phyloP scores from a whole-genome alignment of 139 green algal species.

The Limnomonas spitsbergensis region DNA sequence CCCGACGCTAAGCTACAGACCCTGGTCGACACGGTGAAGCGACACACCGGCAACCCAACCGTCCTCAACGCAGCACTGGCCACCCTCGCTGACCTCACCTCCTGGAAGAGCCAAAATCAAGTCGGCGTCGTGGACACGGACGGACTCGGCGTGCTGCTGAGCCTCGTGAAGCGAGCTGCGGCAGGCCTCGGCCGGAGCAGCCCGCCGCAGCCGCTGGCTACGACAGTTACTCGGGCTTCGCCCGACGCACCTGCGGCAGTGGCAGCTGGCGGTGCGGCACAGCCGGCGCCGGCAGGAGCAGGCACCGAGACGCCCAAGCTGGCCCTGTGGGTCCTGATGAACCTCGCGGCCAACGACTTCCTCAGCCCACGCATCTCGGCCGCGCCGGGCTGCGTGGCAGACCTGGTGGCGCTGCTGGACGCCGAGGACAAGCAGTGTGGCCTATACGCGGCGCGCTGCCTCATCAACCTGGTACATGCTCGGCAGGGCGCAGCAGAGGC shows the following conservation, averaged over 20 bases:
- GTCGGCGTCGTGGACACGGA: conserved; percentile 7
- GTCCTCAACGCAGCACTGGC: background rate
- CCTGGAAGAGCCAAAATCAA: conserved; percentile 8
- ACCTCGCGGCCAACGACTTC: conserved; percentile 6
- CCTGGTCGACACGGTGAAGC: background rate
- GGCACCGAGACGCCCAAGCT: background rate
- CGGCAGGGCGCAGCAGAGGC: background rate
- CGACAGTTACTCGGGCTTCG: background rate
- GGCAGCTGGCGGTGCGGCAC: background rate
- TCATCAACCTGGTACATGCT: background rate
- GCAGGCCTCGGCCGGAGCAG: background rate
- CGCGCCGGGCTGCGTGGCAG: background rate
- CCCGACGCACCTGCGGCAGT: background rate
- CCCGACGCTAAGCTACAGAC: background rate
- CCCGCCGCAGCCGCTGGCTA: background rate
- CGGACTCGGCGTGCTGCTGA: background rate
- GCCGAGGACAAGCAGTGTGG: background rate
- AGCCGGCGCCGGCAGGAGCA: background rate
- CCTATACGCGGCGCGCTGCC: background rate
- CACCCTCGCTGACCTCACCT: conserved; percentile 4
- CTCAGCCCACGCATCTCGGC: conserved; percentile 4
- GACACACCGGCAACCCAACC: background rate
- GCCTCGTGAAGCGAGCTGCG: background rate
- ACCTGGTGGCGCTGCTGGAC: conserved; percentile 8
- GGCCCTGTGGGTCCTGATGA: conserved; percentile 15